These are phyloP conservation scores for Sisymbrium irio DNA, from an alignment of 345 rosid species.

Conservation along the genomic window DNA sequence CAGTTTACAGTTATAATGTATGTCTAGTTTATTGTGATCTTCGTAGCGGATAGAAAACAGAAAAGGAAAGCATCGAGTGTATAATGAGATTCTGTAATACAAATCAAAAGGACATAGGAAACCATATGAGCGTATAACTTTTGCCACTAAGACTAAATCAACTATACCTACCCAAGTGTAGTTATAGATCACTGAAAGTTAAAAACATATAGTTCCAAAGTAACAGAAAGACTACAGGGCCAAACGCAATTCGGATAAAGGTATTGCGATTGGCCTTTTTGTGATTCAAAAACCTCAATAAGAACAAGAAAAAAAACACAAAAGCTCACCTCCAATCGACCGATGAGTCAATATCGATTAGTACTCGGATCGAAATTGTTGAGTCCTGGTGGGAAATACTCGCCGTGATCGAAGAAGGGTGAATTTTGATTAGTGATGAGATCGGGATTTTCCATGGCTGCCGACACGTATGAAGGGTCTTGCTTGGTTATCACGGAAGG, in stretches of 20 bases:
- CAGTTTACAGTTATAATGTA: neutral
- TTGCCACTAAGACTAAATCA: neutral
- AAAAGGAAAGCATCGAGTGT: too few species aligned
- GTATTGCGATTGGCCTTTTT: slow-evolving; percentile 1
- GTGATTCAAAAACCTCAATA: neutral
- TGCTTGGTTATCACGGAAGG: neutral
- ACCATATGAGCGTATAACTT: neutral
- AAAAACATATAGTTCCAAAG: slow-evolving; percentile 6
- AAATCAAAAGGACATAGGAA: slow-evolving; percentile 11
- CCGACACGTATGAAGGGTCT: neutral
- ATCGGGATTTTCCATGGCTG: neutral
- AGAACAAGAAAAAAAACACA: neutral
- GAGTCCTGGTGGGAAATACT: neutral
- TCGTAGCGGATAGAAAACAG: neutral
- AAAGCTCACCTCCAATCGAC: neutral
- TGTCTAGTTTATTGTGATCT: neutral
- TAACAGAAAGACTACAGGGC: neutral
- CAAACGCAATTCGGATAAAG: neutral
- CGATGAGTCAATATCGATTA: neutral
- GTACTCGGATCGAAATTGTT: neutral
- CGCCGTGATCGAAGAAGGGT: neutral
- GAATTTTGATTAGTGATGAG: neutral
- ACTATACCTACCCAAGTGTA: slow-evolving; percentile 16
- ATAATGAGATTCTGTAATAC: neutral
- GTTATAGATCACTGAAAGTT: slow-evolving; percentile 5